phyloP scores from a whole-genome alignment of 2,329 filamentous ascomycete species.

The Coccinonectria pachysandricola region DNA sequence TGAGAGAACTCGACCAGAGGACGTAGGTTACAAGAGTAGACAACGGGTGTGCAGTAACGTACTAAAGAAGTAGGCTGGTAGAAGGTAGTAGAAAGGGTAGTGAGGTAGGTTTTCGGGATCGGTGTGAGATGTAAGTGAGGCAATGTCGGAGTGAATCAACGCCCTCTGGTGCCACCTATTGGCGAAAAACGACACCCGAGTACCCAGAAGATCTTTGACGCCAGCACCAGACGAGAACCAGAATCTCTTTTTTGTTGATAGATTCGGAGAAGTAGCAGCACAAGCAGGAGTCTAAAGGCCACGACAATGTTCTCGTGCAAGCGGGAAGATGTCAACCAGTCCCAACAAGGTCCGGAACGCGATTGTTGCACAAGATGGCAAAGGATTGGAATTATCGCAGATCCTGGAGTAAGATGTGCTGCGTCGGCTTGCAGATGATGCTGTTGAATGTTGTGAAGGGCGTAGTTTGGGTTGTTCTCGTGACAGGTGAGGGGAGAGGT shows the following conservation, averaged over 20 bases:
- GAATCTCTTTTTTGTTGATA: too few relatives aligned
- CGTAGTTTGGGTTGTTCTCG: constrained; percentile 4
- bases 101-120: constrained; percentile 4
- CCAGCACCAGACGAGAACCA: constrained; percentile 4
- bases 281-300: too few relatives aligned
- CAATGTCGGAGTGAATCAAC: constrained; percentile 12
- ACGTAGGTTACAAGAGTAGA: constrained; percentile 5
- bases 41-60: constrained; percentile 8
- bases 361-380: constrained; percentile 4
- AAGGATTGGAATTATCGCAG: background rate
- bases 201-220: constrained; percentile 6
- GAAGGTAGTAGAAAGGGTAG: constrained; percentile 3
- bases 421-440: too few relatives aligned
- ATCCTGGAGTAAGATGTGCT: too few relatives aligned
- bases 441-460: constrained; percentile 3
- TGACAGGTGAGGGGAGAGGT: too few relatives aligned
- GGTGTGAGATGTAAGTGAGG: constrained; percentile 5
- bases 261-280: too few relatives aligned
- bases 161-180: constrained; percentile 8
- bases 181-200: constrained; percentile 8
- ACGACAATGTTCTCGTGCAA: too few relatives aligned
- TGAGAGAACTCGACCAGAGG: constrained; percentile 4
- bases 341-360: constrained; percentile 1
- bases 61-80: constrained; percentile 7
- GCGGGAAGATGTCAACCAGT: constrained; percentile 3